Percentiles rank a stretch among this genome's conserved stretches.
phyloP scores from a whole-genome alignment of 108 stramenopile species.

The Hondaea fermentalgiana region DNA sequence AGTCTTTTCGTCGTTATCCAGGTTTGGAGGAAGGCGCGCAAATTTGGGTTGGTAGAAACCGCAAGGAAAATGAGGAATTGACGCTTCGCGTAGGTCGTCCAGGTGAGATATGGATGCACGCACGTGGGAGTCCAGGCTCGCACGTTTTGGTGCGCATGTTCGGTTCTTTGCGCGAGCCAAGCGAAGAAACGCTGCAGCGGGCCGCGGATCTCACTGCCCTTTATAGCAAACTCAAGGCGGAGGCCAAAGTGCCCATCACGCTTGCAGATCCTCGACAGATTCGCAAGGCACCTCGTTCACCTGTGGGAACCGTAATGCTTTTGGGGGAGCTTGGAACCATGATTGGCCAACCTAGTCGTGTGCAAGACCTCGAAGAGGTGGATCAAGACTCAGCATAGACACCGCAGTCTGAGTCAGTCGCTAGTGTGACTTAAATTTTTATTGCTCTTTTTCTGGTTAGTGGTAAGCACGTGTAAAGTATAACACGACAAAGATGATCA shows the following conservation, averaged over 20 bases:
- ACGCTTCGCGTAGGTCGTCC: not conserved
- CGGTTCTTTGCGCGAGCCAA: not conserved
- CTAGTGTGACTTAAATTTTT: too few species aligned
- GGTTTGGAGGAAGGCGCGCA: not conserved
- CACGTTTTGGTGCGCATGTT: not conserved
- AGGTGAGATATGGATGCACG: constrained; percentile 3
- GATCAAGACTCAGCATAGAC: too few species aligned
- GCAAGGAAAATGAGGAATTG: not conserved
- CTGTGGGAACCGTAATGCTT: not conserved
- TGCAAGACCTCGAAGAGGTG: not conserved
- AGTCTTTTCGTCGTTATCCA: not conserved
- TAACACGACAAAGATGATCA: too few species aligned
- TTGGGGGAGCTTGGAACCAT: not conserved
- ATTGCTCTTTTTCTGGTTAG: too few species aligned
- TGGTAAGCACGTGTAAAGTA: too few species aligned
- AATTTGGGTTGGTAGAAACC: not conserved
- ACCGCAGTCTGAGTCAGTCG: too few species aligned
- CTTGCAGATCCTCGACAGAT: not conserved
- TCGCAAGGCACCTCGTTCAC: not conserved
- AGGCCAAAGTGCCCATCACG: not conserved
- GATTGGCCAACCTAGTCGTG: not conserved
- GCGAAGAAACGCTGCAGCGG: not conserved
- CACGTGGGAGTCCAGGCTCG: not conserved
- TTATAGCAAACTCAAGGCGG: not conserved
- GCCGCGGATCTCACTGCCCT: constrained; percentile 1